Conservation (phyloP, 257 asterid genomes). For the Linderniella brevidens region DNA sequence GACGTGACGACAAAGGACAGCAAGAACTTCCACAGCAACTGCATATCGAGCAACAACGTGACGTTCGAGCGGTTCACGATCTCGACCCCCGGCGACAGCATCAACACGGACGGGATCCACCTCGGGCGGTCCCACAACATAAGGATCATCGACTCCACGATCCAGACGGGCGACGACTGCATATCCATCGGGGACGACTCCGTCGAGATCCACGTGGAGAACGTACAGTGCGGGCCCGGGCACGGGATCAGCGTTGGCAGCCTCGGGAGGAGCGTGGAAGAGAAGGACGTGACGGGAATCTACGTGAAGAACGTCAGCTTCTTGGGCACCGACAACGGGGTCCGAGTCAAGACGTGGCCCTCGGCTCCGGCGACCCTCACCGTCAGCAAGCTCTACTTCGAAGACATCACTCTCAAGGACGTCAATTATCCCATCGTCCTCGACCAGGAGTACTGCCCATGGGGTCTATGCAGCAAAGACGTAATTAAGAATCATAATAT, state of each 20-base stretch:
- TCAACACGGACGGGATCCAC: constrained; percentile 36
- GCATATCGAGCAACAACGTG: constrained; percentile 19
- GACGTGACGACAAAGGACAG: constrained; percentile 28
- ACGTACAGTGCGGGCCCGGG: constrained; percentile 29
- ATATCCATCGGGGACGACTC: constrained; percentile 28
- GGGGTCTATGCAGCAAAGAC: constrained; percentile 16
- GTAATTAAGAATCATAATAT: constrained; percentile 1
- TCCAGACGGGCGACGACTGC: constrained; percentile 32
- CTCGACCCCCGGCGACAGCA: constrained; percentile 17
- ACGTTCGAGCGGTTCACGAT: constrained; percentile 13
- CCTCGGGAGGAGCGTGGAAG: constrained; percentile 12
- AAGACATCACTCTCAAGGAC: constrained; percentile 17
- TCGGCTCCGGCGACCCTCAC: constrained; percentile 16
- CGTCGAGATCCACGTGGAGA: constrained; percentile 9
- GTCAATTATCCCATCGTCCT: constrained; percentile 21
- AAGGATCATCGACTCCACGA: constrained; percentile 7
- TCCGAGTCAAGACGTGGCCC: constrained; percentile 38
- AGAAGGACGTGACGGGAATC: constrained; percentile 18
- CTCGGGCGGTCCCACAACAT: constrained; percentile 5
- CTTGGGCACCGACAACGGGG: constrained; percentile 15
- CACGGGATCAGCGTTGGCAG: constrained; percentile 42
- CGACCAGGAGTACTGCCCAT: constrained; percentile 35
- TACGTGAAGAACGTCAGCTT: constrained; percentile 20
- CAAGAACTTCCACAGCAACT: constrained; percentile 21
- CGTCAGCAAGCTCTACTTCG: constrained; percentile 15